Percentiles rank a stretch among this genome's conserved stretches.
Evolutionary conservation across 1,284 basidiomycete species (phyloP).

Genomic region (Boletus sp.): DNA sequence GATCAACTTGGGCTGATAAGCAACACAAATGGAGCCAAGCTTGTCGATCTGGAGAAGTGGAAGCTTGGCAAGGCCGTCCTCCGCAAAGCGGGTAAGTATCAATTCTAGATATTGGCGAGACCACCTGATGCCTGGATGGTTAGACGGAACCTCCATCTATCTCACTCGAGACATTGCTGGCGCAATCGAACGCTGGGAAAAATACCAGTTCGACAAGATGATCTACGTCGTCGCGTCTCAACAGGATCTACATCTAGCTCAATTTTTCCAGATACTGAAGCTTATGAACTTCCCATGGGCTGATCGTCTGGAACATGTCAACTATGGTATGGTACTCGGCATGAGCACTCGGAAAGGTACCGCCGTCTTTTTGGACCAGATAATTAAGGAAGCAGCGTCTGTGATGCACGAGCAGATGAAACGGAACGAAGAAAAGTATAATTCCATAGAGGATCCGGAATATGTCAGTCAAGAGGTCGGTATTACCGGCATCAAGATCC

Average conservation of each 20-base stretch:
- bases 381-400: constrained; percentile 85
- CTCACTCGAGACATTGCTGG: constrained; percentile 97
- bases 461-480: constrained; percentile 82
- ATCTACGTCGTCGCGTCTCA: constrained; percentile 95
- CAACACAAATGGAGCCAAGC: constrained; percentile 69
- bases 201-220: constrained; percentile 97
- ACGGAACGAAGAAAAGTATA: constrained; percentile 93
- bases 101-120: not conserved
- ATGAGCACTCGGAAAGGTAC: constrained; percentile 99
- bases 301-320: constrained; percentile 79
- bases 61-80: constrained; percentile 91
- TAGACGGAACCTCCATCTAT: constrained; percentile 96
- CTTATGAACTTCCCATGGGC: constrained; percentile 92
- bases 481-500: constrained; percentile 96
- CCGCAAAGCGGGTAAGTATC: constrained; percentile 69
- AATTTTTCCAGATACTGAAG: constrained; percentile 93
- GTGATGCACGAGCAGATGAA: constrained; percentile 98
- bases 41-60: constrained; percentile 83
- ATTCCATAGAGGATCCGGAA: constrained; percentile 85
- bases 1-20: constrained; percentile 56
- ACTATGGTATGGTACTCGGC: constrained; percentile 89
- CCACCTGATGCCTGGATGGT: not conserved
- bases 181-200: constrained; percentile 88
- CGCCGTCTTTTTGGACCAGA: constrained; percentile 94
- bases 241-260: constrained; percentile 89